Evolutionary conservation across 2,329 filamentous ascomycete species (phyloP), one percentile per base, ranked within the genome.

Genomic region (Claviceps sp.): DNA sequence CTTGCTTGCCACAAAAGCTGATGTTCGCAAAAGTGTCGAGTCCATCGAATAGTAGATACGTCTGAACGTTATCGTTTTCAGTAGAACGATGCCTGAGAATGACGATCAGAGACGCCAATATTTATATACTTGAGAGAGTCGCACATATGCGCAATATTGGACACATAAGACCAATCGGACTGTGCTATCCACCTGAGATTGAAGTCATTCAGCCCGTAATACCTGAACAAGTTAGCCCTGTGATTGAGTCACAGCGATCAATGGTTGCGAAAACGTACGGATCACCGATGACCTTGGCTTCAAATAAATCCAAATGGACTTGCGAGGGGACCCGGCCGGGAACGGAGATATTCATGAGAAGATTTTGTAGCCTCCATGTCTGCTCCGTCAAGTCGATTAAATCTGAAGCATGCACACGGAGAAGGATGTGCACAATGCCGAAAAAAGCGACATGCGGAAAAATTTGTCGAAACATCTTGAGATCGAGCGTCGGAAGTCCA

Each of bases 11-110:
- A 55, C 79, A 83, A 38, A 83, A 67, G 6, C 69, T 66, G 45
- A 83, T 72, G 9, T 72, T 73, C 5, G 77, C 68, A 56, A 80
- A 82, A 0, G 79, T 83, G 55, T 83, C 79, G 2, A 83, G 67
- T 6, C 79, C 79, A 52, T 83, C 73, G 64, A 83, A 83, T 0
- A 81, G 66, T 1, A 83, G 69, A 68, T 29, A 46, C 73, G 82
- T 3, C 73, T 78, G 5, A 58, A 67, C 1, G 60, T 61, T n/a
- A 1, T 53, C 40, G 22, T 50, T 51, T 26, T 29, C 37, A 69
- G 14, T 65, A 63, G 44, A 40, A 59, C 53, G 37, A 3, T 49
- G 47, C 46, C 42, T 37, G 55, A 57, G 42, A 40, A 20, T 2
- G 13, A 34, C 5, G 4, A 36, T 50, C 16, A 46, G 44, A 36